These are phyloP conservation scores for Taiozyma sp. DNA, from an alignment of 1,139 yeast genomes.

Conservation along the genomic window DNA sequence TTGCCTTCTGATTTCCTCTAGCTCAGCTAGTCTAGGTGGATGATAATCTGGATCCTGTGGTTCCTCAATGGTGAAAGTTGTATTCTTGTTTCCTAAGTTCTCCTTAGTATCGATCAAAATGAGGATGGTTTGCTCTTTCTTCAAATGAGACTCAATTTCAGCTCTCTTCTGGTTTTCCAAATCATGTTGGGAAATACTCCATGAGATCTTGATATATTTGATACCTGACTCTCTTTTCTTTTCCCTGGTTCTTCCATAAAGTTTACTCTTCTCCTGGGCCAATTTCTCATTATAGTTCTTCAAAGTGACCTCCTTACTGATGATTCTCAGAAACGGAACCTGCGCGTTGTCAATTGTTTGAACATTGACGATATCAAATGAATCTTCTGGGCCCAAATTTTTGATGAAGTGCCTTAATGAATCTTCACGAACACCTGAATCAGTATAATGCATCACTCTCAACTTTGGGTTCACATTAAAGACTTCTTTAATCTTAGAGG, in stretches of 20 bases:
- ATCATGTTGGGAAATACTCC: constrained; percentile 40
- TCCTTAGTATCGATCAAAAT: constrained; percentile 28
- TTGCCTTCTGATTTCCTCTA: constrained; percentile 19
- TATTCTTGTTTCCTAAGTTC: constrained; percentile 12
- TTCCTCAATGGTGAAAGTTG: constrained; percentile 10
- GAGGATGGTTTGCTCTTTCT: constrained; percentile 33
- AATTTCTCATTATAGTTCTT: constrained; percentile 35
- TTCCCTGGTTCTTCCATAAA: constrained; percentile 24
- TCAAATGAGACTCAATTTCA: constrained; percentile 34
- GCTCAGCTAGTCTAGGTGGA: constrained; percentile 14
- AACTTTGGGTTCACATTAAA: constrained; percentile 11
- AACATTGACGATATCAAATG: constrained; percentile 14
- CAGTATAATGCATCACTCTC: constrained; percentile 8
- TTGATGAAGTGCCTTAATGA: constrained; percentile 3
- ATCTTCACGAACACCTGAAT: constrained; percentile 6
- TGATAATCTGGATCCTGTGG: constrained; percentile 7
- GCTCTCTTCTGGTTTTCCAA: constrained; percentile 36
- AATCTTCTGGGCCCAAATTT: constrained; percentile 7
- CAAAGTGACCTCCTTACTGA: constrained; percentile 30
- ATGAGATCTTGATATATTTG: constrained; percentile 36
- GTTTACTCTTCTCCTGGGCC: constrained; percentile 28
- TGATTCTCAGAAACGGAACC: constrained; percentile 29
- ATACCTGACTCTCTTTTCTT: constrained; percentile 26
- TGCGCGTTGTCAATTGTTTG: constrained; percentile 12
- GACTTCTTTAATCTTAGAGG: constrained; percentile 12